Base-by-base conservation (phyloP, 176 grass and related monocot species). In the Musa troglodytarum region DNA sequence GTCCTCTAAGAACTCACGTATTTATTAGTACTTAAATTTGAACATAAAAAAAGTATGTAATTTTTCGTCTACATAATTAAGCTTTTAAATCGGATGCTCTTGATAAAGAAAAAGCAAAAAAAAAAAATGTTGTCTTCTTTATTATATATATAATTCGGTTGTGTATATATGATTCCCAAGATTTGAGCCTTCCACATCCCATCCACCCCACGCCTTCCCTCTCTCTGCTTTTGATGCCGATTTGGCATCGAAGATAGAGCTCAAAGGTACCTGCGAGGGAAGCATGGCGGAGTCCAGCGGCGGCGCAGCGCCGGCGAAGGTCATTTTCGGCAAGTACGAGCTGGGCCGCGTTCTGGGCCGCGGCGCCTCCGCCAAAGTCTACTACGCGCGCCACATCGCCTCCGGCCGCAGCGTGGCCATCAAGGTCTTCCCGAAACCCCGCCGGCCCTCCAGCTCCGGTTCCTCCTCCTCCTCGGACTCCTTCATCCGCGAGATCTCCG, bases 401-500 rank as follows among this genome's bases (percentile, higher is more conserved):
- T 25, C 71, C 12, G 50, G 71, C 52, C n/a, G 16, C 0, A 54
- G 52, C 71, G 71, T 73, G 10, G 71, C 71, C n/a, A 73, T 73
- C 71, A 73, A 73, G 71, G 51, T 53, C 52, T 54, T 73, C 51
- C 7, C 20, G 20, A 73, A 68, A 9, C 25, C 25, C 65, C 3
- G 65, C 11, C 11, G 65, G 3, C 11, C 3, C 22, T 3, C 25
- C 14, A 26, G 49, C 22, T 9, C 9, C 8, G 21, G 8, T 14
- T 73, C 71, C 51, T 22, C 19, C 52, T 52, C 71, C 11, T 10
- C 49, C 34, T 14, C 29, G 15, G 11, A 5, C 67, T 49, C 14
- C 54, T 29, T 75, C 73, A 28, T 56, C 52, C 73, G 73, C 54
- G 73, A 75, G 73, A 75, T 75, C 11, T 56, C 54, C 17, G 73